A percentile compares a stretch with the other conserved stretches of the same genome.
These are phyloP conservation scores for Botrytis sinoallii DNA, from an alignment of 2,329 filamentous ascomycete genomes.

Conservation along the genomic window DNA sequence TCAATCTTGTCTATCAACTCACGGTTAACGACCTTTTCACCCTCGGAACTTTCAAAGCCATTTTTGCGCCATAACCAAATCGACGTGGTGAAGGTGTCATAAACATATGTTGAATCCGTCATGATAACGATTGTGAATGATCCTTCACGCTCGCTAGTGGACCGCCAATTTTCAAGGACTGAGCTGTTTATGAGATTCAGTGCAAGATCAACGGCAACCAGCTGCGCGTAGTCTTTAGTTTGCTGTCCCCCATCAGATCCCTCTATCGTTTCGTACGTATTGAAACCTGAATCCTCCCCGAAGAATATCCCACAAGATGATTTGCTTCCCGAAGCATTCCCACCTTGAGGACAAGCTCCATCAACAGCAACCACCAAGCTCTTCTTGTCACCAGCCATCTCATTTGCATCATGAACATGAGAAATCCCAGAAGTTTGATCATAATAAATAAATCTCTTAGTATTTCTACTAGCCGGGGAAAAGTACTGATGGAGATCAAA, in stretches of 20 bases:
- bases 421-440: background rate
- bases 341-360: background rate
- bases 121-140: background rate
- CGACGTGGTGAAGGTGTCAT: background rate
- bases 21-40: background rate
- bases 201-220: background rate
- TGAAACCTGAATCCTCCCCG: background rate
- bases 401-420: background rate
- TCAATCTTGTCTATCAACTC: background rate
- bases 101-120: background rate
- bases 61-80: background rate
- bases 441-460: background rate
- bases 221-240: background rate
- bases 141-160: too few species aligned
- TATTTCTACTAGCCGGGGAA: background rate
- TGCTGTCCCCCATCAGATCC: background rate
- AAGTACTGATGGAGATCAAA: constrained; percentile 12
- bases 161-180: background rate
- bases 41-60: background rate
- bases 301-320: constrained; percentile 4
- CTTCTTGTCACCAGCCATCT: background rate
- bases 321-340: rapidly evolving
- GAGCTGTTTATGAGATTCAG: background rate
- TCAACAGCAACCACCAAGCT: constrained; percentile 2
- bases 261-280: background rate